Conservation (phyloP, 2,329 filamentous ascomycete species). For the Coniosporium tulheliwenetii region DNA sequence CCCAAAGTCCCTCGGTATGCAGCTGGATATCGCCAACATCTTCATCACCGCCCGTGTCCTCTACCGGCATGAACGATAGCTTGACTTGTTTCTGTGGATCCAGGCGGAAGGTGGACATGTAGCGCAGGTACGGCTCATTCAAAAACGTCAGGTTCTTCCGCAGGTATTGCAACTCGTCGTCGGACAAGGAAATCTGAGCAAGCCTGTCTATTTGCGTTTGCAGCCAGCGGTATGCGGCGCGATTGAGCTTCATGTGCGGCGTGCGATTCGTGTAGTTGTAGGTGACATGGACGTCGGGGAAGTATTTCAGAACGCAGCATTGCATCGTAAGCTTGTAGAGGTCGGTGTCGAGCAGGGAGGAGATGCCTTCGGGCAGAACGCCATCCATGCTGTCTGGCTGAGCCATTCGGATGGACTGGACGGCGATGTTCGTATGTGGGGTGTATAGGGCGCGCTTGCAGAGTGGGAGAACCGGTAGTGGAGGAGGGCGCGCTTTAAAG, state of each 20-base stretch:
- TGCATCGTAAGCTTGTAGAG: slow-evolving; percentile 99
- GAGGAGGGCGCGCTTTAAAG: too few species aligned
- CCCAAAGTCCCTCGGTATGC: slow-evolving; percentile 68
- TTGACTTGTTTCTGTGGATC: slow-evolving; percentile 67
- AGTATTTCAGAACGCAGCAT: slow-evolving; percentile 88
- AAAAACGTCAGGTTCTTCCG: slow-evolving; percentile 69
- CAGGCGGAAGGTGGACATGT: slow-evolving; percentile 67
- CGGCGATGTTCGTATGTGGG: too few species aligned
- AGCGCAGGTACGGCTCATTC: slow-evolving; percentile 59
- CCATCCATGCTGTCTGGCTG: not conserved
- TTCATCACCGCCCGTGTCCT: slow-evolving; percentile 45
- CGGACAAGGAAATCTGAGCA: slow-evolving; percentile 61
- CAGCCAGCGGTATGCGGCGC: slow-evolving; percentile 74
- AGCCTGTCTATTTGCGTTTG: slow-evolving; percentile 71
- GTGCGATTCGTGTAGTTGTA: slow-evolving; percentile 95
- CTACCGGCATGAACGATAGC: slow-evolving; percentile 43
- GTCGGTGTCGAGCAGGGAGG: slow-evolving; percentile 38
- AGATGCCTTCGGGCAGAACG: slow-evolving; percentile 20
- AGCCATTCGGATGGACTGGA: not conserved
- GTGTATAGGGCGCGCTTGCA: too few species aligned
- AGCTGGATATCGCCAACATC: slow-evolving; percentile 64
- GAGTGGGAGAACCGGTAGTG: too few species aligned
- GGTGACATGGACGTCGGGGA: slow-evolving; percentile 59
- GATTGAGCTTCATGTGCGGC: slow-evolving; percentile 77
- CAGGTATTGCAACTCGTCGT: slow-evolving; percentile 69